Evolutionary conservation across 805 yeast species (phyloP).

Genomic region (Candida parachauliodes): DNA sequence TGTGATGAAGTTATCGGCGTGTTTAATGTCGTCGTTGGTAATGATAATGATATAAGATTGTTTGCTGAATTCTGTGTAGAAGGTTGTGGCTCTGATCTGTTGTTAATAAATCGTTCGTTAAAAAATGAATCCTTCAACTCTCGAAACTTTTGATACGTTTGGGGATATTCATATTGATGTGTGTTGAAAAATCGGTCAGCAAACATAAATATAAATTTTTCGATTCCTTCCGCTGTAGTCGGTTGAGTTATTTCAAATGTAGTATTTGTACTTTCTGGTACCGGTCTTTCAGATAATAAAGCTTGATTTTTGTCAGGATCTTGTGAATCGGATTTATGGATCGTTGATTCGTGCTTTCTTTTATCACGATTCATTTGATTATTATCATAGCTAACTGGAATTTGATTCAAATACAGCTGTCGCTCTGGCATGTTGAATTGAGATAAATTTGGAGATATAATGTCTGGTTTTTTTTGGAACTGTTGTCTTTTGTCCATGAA

Average conservation of each 20-base stretch:
- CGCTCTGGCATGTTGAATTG: background rate
- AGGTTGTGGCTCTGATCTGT: conserved; percentile 19
- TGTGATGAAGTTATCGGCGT: conserved; percentile 9
- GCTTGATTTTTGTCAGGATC: too few relatives aligned
- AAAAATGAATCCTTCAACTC: conserved; percentile 40
- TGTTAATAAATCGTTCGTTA: conserved; percentile 37
- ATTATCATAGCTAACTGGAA: background rate
- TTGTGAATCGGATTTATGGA: background rate
- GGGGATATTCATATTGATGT: conserved; percentile 40
- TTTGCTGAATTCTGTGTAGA: background rate
- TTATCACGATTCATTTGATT: background rate
- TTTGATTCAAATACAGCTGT: conserved; percentile 7
- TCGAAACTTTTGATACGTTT: conserved; percentile 39
- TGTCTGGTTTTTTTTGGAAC: background rate
- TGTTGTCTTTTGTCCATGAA: conserved; percentile 6
- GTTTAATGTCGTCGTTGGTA: background rate
- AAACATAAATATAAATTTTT: conserved; percentile 36
- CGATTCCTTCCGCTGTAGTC: conserved; percentile 31
- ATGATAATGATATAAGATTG: background rate
- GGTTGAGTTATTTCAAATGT: conserved; percentile 8
- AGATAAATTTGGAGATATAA: background rate
- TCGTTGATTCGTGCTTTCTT: background rate
- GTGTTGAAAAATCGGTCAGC: conserved; percentile 42
- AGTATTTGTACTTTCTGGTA: background rate
- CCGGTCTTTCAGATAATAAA: conserved; percentile 2